A percentile compares a stretch with the other conserved stretches of the same genome.
Evolutionary conservation across 75 land plant genomes (phyloP).

Genomic region (Pinus tabuliformis): DNA sequence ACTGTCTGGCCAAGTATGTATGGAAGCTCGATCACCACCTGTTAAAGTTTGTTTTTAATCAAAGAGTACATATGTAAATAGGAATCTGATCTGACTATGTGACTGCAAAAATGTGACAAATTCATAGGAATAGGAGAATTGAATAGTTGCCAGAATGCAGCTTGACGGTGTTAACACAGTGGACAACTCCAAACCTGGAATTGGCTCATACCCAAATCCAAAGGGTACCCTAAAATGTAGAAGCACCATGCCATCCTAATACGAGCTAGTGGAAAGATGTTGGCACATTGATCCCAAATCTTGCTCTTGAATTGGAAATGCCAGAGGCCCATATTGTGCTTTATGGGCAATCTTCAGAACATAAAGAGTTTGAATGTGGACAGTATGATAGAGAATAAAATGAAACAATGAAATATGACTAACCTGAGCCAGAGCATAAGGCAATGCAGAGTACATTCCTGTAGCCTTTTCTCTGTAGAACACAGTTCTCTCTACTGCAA

Average conservation of each 20-base stretch:
- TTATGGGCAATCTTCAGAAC: not conserved
- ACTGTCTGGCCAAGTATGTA: constrained; percentile 53
- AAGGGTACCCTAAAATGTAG: too few relatives aligned
- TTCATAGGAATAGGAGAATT: too few relatives aligned
- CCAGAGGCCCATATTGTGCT: too few relatives aligned
- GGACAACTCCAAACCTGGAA: too few relatives aligned
- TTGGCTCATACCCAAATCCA: too few relatives aligned
- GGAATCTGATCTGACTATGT: not conserved
- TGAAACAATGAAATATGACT: not conserved
- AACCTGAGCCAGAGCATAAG: constrained; percentile 89
- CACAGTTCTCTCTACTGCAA: constrained; percentile 67
- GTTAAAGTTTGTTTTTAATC: not conserved
- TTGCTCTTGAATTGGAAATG: too few relatives aligned
- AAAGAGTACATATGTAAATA: not conserved
- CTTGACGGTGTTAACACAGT: too few relatives aligned
- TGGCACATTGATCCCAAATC: too few relatives aligned
- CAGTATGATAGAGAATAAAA: not conserved
- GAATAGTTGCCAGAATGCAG: too few relatives aligned
- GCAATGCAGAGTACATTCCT: constrained; percentile 87
- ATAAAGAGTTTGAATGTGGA: not conserved
- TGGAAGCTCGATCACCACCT: constrained; percentile 69
- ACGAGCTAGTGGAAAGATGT: too few relatives aligned
- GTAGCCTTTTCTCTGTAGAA: constrained; percentile 83
- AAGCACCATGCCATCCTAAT: too few relatives aligned
- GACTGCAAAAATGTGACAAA: not conserved